Base-by-base conservation (phyloP, 2,329 filamentous ascomycete species). In the Fusarium keratoplasticum region DNA sequence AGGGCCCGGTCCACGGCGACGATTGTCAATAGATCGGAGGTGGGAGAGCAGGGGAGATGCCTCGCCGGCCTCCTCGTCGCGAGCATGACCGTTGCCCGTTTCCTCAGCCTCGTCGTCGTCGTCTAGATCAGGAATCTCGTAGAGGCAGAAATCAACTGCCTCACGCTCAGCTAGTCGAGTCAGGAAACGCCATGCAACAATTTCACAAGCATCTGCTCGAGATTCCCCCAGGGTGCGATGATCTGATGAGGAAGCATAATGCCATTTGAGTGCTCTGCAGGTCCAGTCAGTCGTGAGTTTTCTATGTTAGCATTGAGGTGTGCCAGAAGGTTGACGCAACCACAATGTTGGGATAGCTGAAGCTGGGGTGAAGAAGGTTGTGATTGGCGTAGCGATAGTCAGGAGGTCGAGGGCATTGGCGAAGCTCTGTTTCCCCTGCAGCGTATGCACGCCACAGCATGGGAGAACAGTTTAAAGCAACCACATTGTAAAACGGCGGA, bases 131-230 rank as follows among this genome's bases (percentile, higher is more conserved):
- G 92, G 91, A 52, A 95, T 89, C 80, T 95, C 93, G 74, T 92
- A 92, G 36, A 95, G 88, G 64, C 94, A 92, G 77, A 88, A 94
- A 64, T 94, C 90, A 29, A 96, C 91, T 10, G 91, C 91, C 77
- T 95, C 93, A 27, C 90, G 86, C 79, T 95, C 92, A 2, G 91
- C 92, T 35, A 95, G 84, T 64, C 90, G 90, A 18, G 90, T 90
- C 38, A 95, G 85, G 76, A 95, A 94, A 42, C 93, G 89, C 92
- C 93, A 95, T 40, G 94, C 94, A 16, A 95, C 92, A 70, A 95
- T 93, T 83, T 96, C 94, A 79, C 93, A 95, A 31, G 92, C 93
- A 78, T 90, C 89, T 22, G 92, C 92, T 63, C 93, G 88, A 16
- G 92, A 89, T 66, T 93, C 89, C 66, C 91, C 90, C 35, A 95